A percentile compares a stretch with the other conserved stretches of the same genome.
phyloP scores from a whole-genome alignment of 2,329 filamentous ascomycete species.

The Colletotrichum lindemuthianum region DNA sequence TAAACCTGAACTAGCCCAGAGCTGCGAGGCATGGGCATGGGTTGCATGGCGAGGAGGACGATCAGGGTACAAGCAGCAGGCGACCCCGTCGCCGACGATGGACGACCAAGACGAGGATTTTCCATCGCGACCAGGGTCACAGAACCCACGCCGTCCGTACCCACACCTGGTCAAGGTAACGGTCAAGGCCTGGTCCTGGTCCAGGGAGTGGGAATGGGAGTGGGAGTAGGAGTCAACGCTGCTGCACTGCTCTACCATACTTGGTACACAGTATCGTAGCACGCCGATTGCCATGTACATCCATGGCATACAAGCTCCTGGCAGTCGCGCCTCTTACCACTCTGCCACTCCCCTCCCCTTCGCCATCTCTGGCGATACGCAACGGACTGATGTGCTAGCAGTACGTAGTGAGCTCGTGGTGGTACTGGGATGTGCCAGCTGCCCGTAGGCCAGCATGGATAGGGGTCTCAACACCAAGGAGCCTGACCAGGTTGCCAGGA shows the following conservation, averaged over 20 bases:
- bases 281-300: too few species aligned
- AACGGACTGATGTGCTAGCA: conserved; percentile 32
- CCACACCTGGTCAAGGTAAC: conserved; percentile 17
- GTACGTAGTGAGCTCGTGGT: conserved; percentile 35
- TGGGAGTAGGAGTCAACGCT: too few species aligned
- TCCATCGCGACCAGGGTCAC: conserved; percentile 30
- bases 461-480: conserved; percentile 41
- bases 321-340: too few species aligned
- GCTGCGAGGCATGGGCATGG: conserved; percentile 50
- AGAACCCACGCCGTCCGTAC: conserved; percentile 34
- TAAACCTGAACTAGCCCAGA: conserved; percentile 51
- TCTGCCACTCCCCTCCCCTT: too few species aligned
- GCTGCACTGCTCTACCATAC: too few species aligned
- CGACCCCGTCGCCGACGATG: conserved; percentile 3
- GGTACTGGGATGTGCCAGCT: conserved; percentile 21
- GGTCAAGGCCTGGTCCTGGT: conserved; percentile 29
- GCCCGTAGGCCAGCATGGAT: conserved; percentile 41
- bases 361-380: conserved; percentile 32
- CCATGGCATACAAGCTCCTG: too few species aligned
- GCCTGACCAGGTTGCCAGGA: conserved; percentile 24
- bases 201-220: too few species aligned
- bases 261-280: too few species aligned
- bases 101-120: conserved; percentile 34
- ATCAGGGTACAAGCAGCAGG: conserved; percentile 39
- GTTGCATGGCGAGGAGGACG: conserved; percentile 45